Percentiles rank a stretch among this genome's conserved stretches.
Conservation (phyloP, 331 rosid species). For the Rosa hybrid region DNA sequence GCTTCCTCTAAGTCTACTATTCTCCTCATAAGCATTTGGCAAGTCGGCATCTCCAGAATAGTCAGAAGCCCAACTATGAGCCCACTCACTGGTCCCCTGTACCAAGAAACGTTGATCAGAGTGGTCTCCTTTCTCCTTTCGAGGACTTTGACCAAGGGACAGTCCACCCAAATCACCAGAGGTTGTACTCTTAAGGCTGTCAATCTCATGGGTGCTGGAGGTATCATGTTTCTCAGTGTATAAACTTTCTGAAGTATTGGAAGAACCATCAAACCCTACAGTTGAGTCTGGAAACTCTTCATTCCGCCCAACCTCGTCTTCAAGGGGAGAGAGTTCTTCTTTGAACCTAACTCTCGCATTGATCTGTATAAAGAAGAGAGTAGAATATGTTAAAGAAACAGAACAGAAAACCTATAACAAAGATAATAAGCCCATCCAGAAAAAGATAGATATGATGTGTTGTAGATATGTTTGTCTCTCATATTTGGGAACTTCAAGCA, state of each 20-base stretch:
- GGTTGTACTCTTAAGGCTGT: constrained; percentile 68
- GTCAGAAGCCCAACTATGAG: constrained; percentile 75
- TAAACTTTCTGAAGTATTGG: constrained; percentile 84
- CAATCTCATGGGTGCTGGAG: constrained; percentile 67
- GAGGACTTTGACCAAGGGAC: constrained; percentile 62
- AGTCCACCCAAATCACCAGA: constrained; percentile 71
- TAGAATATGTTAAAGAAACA: background rate
- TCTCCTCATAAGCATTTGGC: constrained; percentile 68
- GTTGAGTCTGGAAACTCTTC: constrained; percentile 86
- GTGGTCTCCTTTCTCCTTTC: constrained; percentile 65
- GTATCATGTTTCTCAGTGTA: constrained; percentile 85
- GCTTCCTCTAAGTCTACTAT: constrained; percentile 58
- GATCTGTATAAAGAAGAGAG: constrained; percentile 38
- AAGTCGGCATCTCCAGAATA: constrained; percentile 57
- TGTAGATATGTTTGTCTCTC: background rate
- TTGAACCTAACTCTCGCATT: constrained; percentile 65
- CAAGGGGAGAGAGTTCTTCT: constrained; percentile 63
- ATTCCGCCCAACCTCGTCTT: constrained; percentile 55
- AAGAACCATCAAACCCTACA: constrained; percentile 85
- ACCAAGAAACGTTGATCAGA: constrained; percentile 50
- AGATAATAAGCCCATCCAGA: constrained; percentile 1
- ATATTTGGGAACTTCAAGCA: background rate
- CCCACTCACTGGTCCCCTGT: constrained; percentile 62
- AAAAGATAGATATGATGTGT: constrained; percentile 1
- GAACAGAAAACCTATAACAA: background rate